Conservation (phyloP, 2,329 filamentous ascomycete species). For the Aspergillus bombycis region DNA sequence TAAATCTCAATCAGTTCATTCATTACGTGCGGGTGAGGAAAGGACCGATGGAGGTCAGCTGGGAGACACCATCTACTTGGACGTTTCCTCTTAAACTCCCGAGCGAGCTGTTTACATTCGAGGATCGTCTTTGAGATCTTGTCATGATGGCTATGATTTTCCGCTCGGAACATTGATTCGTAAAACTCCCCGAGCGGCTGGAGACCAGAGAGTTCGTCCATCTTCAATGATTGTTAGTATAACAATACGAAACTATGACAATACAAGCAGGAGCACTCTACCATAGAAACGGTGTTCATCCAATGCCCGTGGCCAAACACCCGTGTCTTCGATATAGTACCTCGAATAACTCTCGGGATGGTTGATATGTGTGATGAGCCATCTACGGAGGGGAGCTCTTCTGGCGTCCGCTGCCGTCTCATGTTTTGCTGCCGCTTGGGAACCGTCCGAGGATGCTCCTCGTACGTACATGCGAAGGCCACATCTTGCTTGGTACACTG, state of each 20-base stretch:
- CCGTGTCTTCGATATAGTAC: constrained; percentile 27
- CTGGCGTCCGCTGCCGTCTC: neutral
- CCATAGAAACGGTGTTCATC: constrained; percentile 25
- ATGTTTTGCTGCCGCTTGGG: neutral
- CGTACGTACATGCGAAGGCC: constrained; percentile 20
- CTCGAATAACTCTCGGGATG: constrained; percentile 15
- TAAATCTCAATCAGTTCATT: constrained; percentile 26
- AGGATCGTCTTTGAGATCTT: constrained; percentile 12
- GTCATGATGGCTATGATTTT: neutral
- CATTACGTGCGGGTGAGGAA: constrained; percentile 19
- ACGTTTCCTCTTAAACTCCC: constrained; percentile 21
- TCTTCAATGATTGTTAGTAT: neutral
- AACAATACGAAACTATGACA: neutral
- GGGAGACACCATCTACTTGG: constrained; percentile 23
- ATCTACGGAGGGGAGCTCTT: neutral
- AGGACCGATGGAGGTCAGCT: constrained; percentile 9
- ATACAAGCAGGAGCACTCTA: neutral
- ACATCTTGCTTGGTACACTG: constrained; percentile 23
- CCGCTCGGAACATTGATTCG: neutral
- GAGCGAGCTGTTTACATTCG: constrained; percentile 30
- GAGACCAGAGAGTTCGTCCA: constrained; percentile 8
- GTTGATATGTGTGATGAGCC: neutral
- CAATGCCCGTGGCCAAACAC: constrained; percentile 30
- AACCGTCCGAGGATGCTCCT: neutral
- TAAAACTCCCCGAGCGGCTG: constrained; percentile 13